phyloP scores from a whole-genome alignment of 108 stramenopile genomes.

The Pseudonitzschia multiseries region DNA sequence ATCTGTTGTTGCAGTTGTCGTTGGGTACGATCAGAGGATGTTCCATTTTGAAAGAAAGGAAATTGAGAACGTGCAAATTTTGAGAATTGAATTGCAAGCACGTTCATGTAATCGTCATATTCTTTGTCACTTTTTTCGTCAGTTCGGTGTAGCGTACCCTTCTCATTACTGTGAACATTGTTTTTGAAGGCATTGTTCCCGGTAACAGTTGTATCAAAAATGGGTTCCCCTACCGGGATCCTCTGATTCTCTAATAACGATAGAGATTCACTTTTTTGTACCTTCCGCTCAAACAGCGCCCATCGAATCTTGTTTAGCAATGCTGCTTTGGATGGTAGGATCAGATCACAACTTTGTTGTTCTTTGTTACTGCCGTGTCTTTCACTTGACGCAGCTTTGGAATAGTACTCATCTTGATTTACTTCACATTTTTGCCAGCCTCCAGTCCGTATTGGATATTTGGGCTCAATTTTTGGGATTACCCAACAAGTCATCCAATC shows the following conservation, averaged over 20 bases:
- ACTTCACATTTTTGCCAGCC: slow-evolving; percentile 60
- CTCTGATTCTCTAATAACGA: background rate
- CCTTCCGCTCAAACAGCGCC: slow-evolving; percentile 70
- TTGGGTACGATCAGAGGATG: background rate
- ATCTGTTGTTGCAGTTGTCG: slow-evolving; percentile 22
- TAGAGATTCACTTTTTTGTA: slow-evolving; percentile 12
- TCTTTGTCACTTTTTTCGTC: background rate
- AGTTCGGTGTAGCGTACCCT: slow-evolving; percentile 31
- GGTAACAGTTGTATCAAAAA: background rate
- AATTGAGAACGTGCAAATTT: slow-evolving; percentile 60
- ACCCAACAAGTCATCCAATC: slow-evolving; percentile 78
- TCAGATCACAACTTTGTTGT: slow-evolving; percentile 14
- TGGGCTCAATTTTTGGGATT: slow-evolving; percentile 47
- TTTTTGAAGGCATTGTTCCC: background rate
- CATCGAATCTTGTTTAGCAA: slow-evolving; percentile 81
- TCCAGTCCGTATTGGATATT: slow-evolving; percentile 16
- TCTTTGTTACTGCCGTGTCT: background rate
- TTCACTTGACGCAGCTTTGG: background rate
- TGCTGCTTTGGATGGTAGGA: slow-evolving; percentile 78
- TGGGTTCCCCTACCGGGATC: slow-evolving; percentile 3
- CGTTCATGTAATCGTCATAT: background rate
- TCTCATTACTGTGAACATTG: background rate
- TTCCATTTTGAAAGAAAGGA: slow-evolving; percentile 51
- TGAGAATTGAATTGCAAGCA: slow-evolving; percentile 28
- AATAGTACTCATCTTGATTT: background rate